Evolutionary conservation across 2,329 filamentous ascomycete species (phyloP).

Genomic region (Clarireedia homoeocarpa): DNA sequence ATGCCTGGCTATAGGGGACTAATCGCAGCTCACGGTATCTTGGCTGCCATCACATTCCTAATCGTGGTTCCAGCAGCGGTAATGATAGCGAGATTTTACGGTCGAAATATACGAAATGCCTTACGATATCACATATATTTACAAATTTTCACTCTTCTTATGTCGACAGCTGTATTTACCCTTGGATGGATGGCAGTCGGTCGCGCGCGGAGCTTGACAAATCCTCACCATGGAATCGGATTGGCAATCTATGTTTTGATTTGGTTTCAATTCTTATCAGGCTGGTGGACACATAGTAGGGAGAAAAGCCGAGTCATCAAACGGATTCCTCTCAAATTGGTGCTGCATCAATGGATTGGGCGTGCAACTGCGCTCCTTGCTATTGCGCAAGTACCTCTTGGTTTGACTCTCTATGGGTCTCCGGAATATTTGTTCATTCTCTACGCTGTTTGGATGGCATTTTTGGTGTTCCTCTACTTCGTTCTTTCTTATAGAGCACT

Average conservation of each 20-base stretch:
- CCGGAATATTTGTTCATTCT: conserved; percentile 79
- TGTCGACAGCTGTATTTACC: conserved; percentile 65
- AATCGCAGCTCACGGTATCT: conserved; percentile 62
- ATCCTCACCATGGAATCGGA: conserved; percentile 80
- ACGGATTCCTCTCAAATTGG: conserved; percentile 28
- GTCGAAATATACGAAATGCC: conserved; percentile 50
- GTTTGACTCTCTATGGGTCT: conserved; percentile 86
- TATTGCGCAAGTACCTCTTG: conserved; percentile 79
- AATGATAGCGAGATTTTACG: conserved; percentile 65
- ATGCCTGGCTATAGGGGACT: conserved; percentile 63
- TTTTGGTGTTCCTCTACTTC: conserved; percentile 70
- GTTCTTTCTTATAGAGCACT: conserved; percentile 64
- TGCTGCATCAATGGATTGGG: conserved; percentile 81
- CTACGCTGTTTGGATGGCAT: conserved; percentile 69
- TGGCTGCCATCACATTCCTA: conserved; percentile 67
- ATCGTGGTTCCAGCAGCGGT: conserved; percentile 67
- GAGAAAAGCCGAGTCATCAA: conserved; percentile 38
- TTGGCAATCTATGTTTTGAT: conserved; percentile 70
- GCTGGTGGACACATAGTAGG: conserved; percentile 46
- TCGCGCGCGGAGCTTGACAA: conserved; percentile 60
- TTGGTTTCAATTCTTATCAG: conserved; percentile 62
- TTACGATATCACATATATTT: conserved; percentile 67
- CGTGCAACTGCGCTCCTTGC: conserved; percentile 71
- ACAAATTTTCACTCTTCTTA: conserved; percentile 58
- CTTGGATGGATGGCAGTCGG: conserved; percentile 76